phyloP scores from a whole-genome alignment of 2,329 filamentous ascomycete genomes.

The Aspergillus proliferans region DNA sequence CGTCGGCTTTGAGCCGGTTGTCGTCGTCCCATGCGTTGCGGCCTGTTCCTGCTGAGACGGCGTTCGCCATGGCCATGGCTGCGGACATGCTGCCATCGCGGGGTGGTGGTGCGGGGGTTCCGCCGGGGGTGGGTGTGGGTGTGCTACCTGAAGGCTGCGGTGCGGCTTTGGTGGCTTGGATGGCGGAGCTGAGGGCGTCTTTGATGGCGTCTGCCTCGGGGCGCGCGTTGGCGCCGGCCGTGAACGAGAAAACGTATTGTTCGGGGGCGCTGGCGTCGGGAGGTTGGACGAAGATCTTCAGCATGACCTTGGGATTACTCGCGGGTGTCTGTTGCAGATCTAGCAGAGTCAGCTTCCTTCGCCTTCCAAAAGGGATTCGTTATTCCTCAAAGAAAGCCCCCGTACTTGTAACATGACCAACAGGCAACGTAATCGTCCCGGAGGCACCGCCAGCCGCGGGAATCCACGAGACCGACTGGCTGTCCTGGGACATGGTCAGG shows the following conservation, averaged over 20 bases:
- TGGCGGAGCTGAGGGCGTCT: conserved; percentile 69
- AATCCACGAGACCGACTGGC: conserved; percentile 73
- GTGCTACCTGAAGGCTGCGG: too few relatives aligned
- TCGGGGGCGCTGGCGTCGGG: conserved; percentile 41
- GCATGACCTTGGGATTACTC: conserved; percentile 79
- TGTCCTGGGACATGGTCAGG: conserved; percentile 67
- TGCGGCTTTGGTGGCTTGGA: conserved; percentile 60
- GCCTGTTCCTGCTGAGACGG: conserved; percentile 46
- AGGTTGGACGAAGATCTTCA: conserved; percentile 79
- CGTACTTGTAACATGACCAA: conserved; percentile 77
- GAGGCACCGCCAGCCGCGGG: conserved; percentile 58
- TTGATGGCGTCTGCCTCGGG: conserved; percentile 80
- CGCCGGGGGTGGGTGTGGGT: background rate
- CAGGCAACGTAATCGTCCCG: conserved; percentile 61
- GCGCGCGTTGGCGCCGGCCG: conserved; percentile 66
- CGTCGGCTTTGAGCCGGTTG: conserved; percentile 66
- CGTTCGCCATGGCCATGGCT: conserved; percentile 71
- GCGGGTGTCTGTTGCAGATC: conserved; percentile 94
- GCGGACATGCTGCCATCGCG: conserved; percentile 50
- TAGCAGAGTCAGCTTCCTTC: conserved; percentile 30
- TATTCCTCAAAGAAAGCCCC: conserved; percentile 3
- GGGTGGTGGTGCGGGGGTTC: conserved; percentile 23
- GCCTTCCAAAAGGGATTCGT: conserved; percentile 1
- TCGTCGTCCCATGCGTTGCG: conserved; percentile 73
- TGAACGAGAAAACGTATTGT: conserved; percentile 84